Percentiles rank a stretch among this genome's conserved stretches.
Evolutionary conservation across 495 filamentous ascomycete species (phyloP).

Genomic region (Daldinia concentrica): DNA sequence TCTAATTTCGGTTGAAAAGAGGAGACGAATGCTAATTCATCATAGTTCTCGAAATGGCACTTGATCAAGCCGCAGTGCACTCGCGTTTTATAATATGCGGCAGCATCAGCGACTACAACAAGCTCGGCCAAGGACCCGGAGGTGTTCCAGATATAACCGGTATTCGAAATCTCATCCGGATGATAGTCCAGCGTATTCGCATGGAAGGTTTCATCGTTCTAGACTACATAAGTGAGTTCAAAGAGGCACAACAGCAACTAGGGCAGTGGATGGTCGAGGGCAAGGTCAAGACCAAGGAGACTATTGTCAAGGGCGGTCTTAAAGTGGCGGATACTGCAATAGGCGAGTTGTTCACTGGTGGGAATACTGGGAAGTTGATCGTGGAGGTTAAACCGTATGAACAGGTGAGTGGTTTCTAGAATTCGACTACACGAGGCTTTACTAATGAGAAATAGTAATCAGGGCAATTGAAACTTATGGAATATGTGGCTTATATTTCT

Average conservation of each 20-base stretch:
- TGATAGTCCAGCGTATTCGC: constrained; percentile 53
- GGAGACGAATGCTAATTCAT: neutral
- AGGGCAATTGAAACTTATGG: neutral
- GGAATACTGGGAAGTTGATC: constrained; percentile 61
- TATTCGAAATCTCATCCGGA: constrained; percentile 44
- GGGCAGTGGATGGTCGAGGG: constrained; percentile 62
- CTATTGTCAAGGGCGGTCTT: constrained; percentile 64
- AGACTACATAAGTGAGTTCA: constrained; percentile 58
- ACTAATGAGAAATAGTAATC: neutral
- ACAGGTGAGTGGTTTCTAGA: neutral
- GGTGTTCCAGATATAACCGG: constrained; percentile 28
- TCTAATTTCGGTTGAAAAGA: too few species aligned
- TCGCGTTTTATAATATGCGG: constrained; percentile 73
- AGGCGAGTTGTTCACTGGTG: constrained; percentile 62
- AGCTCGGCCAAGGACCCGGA: constrained; percentile 34
- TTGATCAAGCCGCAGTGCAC: constrained; percentile 61
- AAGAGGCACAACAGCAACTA: constrained; percentile 56
- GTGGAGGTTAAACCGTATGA: constrained; percentile 44
- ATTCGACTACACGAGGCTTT: neutral
- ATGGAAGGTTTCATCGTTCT: constrained; percentile 72
- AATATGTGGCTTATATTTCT: neutral
- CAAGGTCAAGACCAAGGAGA: constrained; percentile 65
- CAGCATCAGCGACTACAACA: constrained; percentile 57
- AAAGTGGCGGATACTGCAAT: constrained; percentile 61
- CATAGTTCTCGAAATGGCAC: constrained; percentile 66